Evolutionary conservation across 202 grass and related monocot genomes (phyloP), one percentile per base, ranked within the genome.

Genomic region (Hordeum pubiflorum): DNA sequence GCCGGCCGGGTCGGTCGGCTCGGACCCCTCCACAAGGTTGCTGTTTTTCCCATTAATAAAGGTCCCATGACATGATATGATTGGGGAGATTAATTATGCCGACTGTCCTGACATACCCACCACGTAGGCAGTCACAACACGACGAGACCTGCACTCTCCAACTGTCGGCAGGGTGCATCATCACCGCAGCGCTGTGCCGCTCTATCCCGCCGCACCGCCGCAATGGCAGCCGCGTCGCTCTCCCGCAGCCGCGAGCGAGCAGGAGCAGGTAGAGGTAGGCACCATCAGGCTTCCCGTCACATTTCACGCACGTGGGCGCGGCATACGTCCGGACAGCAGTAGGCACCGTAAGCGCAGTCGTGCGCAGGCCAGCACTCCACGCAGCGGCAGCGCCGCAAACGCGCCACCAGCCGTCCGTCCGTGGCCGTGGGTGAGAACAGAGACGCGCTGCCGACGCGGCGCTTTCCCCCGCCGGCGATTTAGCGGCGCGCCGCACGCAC

Each of bases 341-440:
- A 41, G 2, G 39, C 39, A 12, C 39, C 39, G 39, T 36, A 37
- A 37, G 36, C 36, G 36, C 36, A 8, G 36, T 2, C 36, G 36
- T 36, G 34, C 34, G 34, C 1, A 6, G 5, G 33, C 34, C 4
- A 33, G 32, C 27, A 29, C 27, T 2, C 27, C 27, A 29, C 27
- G 31, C 31, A 39, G 9, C 9, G 8, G 37, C 37, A 21, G 74
- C 80, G 85, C 85, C 79, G 79, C 79, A 82, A 59, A n/a, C 60
- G 54, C 46, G 64, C 14, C 44, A 1, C 18, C n/a, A 23, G 66
- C 38, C 64, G 64, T 40, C n/a, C n/a, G 20, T 14, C 2, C 0
- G 31, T 15, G 72, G 31, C 33, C 2, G 4, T 2, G 52, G 8
- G 54, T 89, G 87, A 63, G 87, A 72, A 77, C 24, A 52, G 66